Percentiles rank a stretch among this genome's conserved stretches.
Evolutionary conservation across 768 basidiomycete genomes (phyloP).

Genomic region (Daedaleopsis sinensis): DNA sequence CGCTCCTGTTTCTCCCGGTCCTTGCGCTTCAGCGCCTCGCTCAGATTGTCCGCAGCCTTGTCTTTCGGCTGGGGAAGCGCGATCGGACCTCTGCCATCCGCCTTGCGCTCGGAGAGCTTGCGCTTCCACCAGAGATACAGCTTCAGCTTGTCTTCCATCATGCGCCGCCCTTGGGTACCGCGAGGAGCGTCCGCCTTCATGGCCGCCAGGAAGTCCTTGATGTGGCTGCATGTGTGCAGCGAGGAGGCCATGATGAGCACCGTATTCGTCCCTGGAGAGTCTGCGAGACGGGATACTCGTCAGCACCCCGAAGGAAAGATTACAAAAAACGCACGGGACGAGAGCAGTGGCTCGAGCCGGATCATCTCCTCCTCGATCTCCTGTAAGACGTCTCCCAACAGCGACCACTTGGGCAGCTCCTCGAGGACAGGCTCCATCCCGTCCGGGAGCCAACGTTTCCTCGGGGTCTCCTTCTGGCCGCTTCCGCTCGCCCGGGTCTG

Average conservation of each 20-base stretch:
- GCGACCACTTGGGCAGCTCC: slow-evolving; percentile 92
- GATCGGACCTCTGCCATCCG: slow-evolving; percentile 36
- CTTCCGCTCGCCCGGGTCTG: slow-evolving; percentile 2
- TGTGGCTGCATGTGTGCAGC: slow-evolving; percentile 66
- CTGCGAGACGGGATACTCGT: slow-evolving; percentile 17
- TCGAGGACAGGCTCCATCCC: slow-evolving; percentile 87
- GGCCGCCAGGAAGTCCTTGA: slow-evolving; percentile 78
- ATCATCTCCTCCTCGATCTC: slow-evolving; percentile 91
- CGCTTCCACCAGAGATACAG: slow-evolving; percentile 85
- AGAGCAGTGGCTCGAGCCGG: slow-evolving; percentile 49
- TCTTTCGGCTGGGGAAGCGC: slow-evolving; percentile 27
- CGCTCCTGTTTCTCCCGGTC: slow-evolving; percentile 64
- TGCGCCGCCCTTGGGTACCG: slow-evolving; percentile 65
- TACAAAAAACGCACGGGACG: slow-evolving; percentile 23
- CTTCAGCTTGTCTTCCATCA: slow-evolving; percentile 81
- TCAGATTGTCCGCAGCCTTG: slow-evolving; percentile 45
- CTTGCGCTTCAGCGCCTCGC: slow-evolving; percentile 79
- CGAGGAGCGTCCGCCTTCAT: slow-evolving; percentile 60
- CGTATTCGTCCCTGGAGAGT: slow-evolving; percentile 64
- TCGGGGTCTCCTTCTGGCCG: slow-evolving; percentile 10
- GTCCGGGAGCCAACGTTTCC: slow-evolving; percentile 64
- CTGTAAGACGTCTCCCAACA: slow-evolving; percentile 81
- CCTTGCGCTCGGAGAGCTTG: slow-evolving; percentile 41
- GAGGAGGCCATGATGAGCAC: slow-evolving; percentile 91
- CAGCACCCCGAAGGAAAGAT: background rate